Base-by-base conservation (phyloP, 2,329 filamentous ascomycete species). In the Falciphora oryzae region DNA sequence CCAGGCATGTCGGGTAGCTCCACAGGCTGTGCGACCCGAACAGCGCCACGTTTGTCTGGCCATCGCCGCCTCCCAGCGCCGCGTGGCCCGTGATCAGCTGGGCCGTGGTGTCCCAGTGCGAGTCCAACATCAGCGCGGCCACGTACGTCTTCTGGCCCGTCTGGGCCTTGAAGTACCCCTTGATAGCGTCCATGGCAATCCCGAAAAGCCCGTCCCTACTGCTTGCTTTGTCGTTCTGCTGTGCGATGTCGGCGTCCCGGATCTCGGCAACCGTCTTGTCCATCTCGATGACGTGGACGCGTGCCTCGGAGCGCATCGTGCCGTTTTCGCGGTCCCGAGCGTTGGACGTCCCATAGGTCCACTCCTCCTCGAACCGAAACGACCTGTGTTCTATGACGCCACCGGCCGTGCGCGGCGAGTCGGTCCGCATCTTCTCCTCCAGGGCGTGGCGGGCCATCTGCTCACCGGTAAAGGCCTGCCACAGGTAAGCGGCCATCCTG, bases 401-500 rank as follows among this genome's bases (percentile, higher is more conserved):
- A 25, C 44, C 8, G 85, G 13, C 93, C 93, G 69, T 98, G 86
- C 66, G 89, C 91, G 38, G 28, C 8, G 38, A 29, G 16, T 53
- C 44, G 13, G 16, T 2, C 7, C 50, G 61, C 29, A 38, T 32
- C 61, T 62, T 62, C 28, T 62, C 61, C 38, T 44, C 61, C 50
- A 32, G 56, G 61, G 44, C 61, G 74, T 97, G 91, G 67, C 92
- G 88, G 75, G 87, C 90, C 94, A 98, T 98, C 74, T 98, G 93
- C 75, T 99, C 95, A 8, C 92, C 92, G 0, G 94, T 98, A 72
- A 96, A 98, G 10, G 93, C 92, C 75, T 99, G 95, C 93, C 95
- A 98, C 18, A 98, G 81, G 74, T 98, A 97, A 29, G 92, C 94
- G 25, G 93, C 90, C 90, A 96, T 97, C 68, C 93, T 87, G 74